Evolutionary conservation across 208 protist species (phyloP), one percentile per base, ranked within the genome.

Genomic region (Zelonia costaricensis): DNA sequence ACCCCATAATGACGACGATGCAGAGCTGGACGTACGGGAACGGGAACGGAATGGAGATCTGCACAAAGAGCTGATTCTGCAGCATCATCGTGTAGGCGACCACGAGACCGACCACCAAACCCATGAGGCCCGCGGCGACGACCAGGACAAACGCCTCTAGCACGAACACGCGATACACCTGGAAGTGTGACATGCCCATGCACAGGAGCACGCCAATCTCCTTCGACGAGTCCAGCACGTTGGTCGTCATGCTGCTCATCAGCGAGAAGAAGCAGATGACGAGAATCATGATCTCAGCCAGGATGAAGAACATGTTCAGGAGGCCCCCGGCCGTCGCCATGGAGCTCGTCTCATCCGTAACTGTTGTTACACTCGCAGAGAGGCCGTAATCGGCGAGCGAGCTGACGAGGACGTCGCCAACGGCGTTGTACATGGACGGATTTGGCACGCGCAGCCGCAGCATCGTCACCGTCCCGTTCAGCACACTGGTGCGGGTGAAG

Each of bases 111-210:
- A 98, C 93, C 8, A 91, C 23, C 6, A 98, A 30, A 39, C 97
- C 97, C 18, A 98, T 56, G 8, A 97, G 16, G 0, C 92, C 95
- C 0, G 94, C 74, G 3, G 91, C 60, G 6, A 98, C 38, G 5
- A 99, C 91, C 13, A 99, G 70, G 4, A 98, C 47, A 55, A 98
- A 98, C 15, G 97, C 84, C 62, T 99, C 97, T 67, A 95, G 98
- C n/a, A 97, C 65, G 71, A 95, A 99, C 28, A 99, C 78, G 55
- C 96, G 77, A 38, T 92, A 83, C 2, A 97, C 74, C 55, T 84
- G 80, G 12, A 65, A 82, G 28, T 82, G 75, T 1, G 68, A 71
- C 52, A 94, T 82, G 38, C 97, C 97, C 33, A 99, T 55, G 25
- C 96, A 96, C 15, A 94, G 71, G 28, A 98, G 79, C 20, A 98